Base-by-base conservation (phyloP, 352 stramenopile species). In the Pythium phragmitis region DNA sequence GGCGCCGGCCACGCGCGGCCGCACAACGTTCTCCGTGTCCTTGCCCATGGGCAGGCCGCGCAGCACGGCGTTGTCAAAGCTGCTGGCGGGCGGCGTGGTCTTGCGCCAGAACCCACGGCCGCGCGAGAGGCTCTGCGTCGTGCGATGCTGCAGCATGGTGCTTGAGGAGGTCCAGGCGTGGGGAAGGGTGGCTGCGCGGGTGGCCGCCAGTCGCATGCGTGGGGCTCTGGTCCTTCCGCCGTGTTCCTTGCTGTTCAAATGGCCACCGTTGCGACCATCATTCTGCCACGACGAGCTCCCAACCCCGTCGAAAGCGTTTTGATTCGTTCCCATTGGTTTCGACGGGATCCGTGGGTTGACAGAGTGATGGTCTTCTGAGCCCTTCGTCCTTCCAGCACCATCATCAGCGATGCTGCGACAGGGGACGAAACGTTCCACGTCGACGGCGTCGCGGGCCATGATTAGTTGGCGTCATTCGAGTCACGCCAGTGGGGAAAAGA, bases 1-100 rank as follows among this genome's bases (percentile, higher is more conserved):
- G 3, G 84, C 82, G 28, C 77, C 68, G 1, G 63, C 53, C 16
- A 91, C 80, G 42, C 68, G 66, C 41, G 57, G 72, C 7, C 82
- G 80, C 62, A 90, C 77, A 21, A 72, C 73, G 67, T 87, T 84
- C 43, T 77, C 60, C 14, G 69, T 56, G 61, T 88, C 79, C 1
- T 63, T 33, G 55, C 91, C 84, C 14, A 93, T 55, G 2, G 84
- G 80, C 52, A 93, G 68, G 33, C 83, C 77, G 7, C 80, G 79
- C 46, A 91, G 70, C 60, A 87, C 79, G 9, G 73, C 60, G 57
- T 88, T 93, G 67, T 92, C 80, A 52, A 90, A 86, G 39, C 14
- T 57, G 9, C 62, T 57, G 33, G 58, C 51, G 7, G 70, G 16
- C 41, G 68, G 71, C 28, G 73, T 56, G 39, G 42, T 58, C 50